Percentiles rank a stretch among this genome's conserved stretches.
Evolutionary conservation across 2,329 filamentous ascomycete species (phyloP).

Genomic region (Botrytis fabae): DNA sequence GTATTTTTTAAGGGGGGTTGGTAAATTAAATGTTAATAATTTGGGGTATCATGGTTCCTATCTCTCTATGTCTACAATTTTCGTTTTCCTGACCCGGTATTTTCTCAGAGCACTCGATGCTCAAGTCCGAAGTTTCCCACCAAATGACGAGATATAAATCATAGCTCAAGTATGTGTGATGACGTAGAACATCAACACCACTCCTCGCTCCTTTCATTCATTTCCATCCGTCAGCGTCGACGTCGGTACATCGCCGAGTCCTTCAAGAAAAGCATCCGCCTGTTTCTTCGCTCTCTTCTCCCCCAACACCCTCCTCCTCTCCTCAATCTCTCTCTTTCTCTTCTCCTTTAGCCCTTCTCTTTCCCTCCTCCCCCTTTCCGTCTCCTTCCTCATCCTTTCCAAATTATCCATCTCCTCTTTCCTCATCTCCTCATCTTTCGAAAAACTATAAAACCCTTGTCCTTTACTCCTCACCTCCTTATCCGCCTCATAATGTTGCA

Average conservation of each 20-base stretch:
- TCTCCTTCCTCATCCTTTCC: slow-evolving; percentile 69
- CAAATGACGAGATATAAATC: background rate
- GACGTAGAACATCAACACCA: background rate
- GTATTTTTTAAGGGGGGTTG: background rate
- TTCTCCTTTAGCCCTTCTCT: slow-evolving; percentile 58
- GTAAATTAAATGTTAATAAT: background rate
- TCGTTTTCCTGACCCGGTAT: background rate
- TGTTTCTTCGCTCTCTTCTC: slow-evolving; percentile 62
- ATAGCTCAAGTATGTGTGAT: background rate
- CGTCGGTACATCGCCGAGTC: slow-evolving; percentile 45
- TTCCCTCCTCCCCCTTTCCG: slow-evolving; percentile 51
- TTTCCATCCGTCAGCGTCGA: background rate
- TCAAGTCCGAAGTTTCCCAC: background rate
- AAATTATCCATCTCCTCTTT: slow-evolving; percentile 70
- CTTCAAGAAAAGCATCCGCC: slow-evolving; percentile 71
- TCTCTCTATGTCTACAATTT: background rate
- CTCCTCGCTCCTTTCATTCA: background rate
- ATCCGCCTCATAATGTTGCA: slow-evolving; percentile 81
- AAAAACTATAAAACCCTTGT: slow-evolving; percentile 89
- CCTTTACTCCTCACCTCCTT: slow-evolving; percentile 85
- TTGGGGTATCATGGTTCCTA: slow-evolving; percentile 6
- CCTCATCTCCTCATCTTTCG: slow-evolving; percentile 67
- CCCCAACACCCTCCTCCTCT: slow-evolving; percentile 46
- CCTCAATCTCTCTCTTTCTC: slow-evolving; percentile 64
- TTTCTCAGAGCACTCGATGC: background rate